Evolutionary conservation across 78 protist species (phyloP).

Genomic region (Dictyostelium discoideum): DNA sequence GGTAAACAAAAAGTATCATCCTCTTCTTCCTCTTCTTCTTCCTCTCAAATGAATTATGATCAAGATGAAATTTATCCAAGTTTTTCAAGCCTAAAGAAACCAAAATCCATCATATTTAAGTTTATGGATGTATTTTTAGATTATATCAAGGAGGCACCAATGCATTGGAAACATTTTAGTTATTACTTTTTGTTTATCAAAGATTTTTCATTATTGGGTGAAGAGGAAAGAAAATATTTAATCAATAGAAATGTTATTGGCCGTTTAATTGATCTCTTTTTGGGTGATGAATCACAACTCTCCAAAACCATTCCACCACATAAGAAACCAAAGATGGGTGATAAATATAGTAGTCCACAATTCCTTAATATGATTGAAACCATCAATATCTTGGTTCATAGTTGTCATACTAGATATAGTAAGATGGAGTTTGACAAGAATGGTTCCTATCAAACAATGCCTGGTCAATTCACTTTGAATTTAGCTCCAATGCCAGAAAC

Average conservation of each 20-base stretch:
- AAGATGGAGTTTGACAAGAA: not conserved
- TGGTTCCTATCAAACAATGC: not conserved
- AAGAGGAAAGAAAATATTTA: conserved; percentile 20
- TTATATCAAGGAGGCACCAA: conserved; percentile 39
- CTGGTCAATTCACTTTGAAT: not conserved
- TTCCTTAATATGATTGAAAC: conserved; percentile 8
- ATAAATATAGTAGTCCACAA: conserved; percentile 55
- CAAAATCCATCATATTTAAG: conserved; percentile 29
- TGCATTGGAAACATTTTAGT: conserved; percentile 48
- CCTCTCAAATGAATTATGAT: not conserved
- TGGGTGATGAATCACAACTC: conserved; percentile 73
- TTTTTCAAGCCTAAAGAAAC: not conserved
- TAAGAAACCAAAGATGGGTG: conserved; percentile 75
- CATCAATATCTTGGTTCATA: conserved; percentile 8
- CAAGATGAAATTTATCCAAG: conserved; percentile 2
- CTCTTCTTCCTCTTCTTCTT: not conserved
- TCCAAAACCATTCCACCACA: conserved; percentile 50
- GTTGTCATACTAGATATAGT: conserved; percentile 33
- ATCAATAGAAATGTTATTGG: conserved; percentile 31
- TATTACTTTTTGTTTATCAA: conserved; percentile 60
- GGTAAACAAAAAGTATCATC: conserved; percentile 24
- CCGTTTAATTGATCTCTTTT: conserved; percentile 54
- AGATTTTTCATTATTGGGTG: conserved; percentile 58
- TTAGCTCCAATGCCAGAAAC: conserved; percentile 22
- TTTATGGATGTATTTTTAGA: conserved; percentile 58